Evolutionary conservation across 495 filamentous ascomycete species (phyloP), one percentile per base, ranked within the genome.

Genomic region (Patellaria atrata): DNA sequence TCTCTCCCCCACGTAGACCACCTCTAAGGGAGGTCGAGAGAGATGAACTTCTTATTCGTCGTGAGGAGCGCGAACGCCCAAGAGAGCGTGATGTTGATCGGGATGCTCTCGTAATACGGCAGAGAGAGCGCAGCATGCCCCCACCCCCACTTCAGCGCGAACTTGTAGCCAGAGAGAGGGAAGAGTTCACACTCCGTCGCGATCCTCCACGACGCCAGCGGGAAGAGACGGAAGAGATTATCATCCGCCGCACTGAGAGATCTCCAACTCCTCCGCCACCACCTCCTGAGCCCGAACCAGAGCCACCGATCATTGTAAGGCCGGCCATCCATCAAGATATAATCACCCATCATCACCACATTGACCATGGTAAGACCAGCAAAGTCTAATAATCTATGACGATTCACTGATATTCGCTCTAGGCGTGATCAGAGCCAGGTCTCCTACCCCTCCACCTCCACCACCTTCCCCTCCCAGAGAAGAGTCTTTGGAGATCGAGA

Each of bases 271-370:
- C 50, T 17, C 54, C 54, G 8, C 48, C 53, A 16, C 45, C 44
- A 30, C 47, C 59, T 5, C 65, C 64, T 16, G 58, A 62, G 13
- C 68, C 68, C 23, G 20, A 29, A 26, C 50, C 59, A 16, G 61
- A 64, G 25, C 70, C 73, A 3, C 59, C 62, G 35, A 54, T 67
- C 18, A 74, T 83, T 48, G 65, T 70, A 42, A 73, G 70, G 13
- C 77, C 79, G 3, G 68, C 71, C 3, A 79, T 86, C 44, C 75
- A 79, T 48, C 72, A 82, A 40, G 79, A 91, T 49, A 68, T 89
- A 27, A 80, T 85, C 38, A 83, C 80, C 1, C 82, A 85, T 54
- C 85, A 89, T 50, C 68, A 77, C 15, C 77, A 87, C 46, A 80
- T 92, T 48, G 80, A 94, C 53, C 82, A 93, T 59, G 85, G 83